Base-by-base conservation (phyloP, 768 basidiomycete species). In the Hypholoma sublateritium region DNA sequence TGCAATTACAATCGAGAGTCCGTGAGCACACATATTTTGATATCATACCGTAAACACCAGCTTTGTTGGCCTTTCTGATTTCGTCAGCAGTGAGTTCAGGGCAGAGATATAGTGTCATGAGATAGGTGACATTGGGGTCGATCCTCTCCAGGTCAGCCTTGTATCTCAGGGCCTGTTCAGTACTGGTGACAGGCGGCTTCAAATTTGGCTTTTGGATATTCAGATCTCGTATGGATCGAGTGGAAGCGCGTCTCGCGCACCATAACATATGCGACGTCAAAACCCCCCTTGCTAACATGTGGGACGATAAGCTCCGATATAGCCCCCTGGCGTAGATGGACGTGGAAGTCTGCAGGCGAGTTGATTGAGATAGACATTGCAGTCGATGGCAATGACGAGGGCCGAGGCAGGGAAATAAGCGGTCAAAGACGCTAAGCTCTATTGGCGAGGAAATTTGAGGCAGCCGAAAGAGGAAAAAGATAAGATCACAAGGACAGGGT, bases 81-180 rank as follows among this genome's bases (percentile, higher is more conserved):
- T 97, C 94, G 17, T 88, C 88, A 5, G 94, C 92, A 2, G 94
- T 96, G 55, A 98, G 82, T 48, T 90, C 87, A 0, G 89, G 88
- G 37, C 89, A 91, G n/a, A 99, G 83, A 74, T 98, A 99, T 42
- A 99, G 78, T 1, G 95, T 96, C 92, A 98, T 96, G 24, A 99
- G 79, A 76, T 93, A 96, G 72, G 94, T 85, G 16, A 91, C 86
- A 53, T 74, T 72, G 13, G 91, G 84, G 47, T 93, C 91, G 58
- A 97, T 85, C 39, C 68, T 73, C 67, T 92, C 78, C 32, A 99
- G 82, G 24, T 84, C 74, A 16, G 82, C 75, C 68, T 88, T 88
- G 78, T 99, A 99, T 52, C 81, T 77, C 44, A 97, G 64, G 1
- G 95, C 95, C 63, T 85, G 83, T 8, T 86, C 86, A 6, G 92